These are phyloP conservation scores for Solanum boliviense DNA, from an alignment of 257 asterid species.

Conservation along the genomic window DNA sequence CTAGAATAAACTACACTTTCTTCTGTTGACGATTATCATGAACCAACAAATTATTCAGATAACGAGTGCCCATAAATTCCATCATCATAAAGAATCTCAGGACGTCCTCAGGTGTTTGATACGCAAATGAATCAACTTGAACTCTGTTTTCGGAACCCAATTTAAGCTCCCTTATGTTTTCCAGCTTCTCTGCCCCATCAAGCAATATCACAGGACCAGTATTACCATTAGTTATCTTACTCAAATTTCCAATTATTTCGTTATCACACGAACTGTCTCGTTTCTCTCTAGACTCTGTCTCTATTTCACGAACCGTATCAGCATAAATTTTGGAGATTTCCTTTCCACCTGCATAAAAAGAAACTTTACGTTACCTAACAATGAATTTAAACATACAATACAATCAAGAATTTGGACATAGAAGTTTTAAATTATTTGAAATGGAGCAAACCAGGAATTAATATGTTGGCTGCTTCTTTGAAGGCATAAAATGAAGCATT, in stretches of 20 bases:
- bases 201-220: not conserved
- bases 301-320: conserved; percentile 13
- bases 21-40: not conserved
- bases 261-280: not conserved
- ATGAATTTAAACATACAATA: not conserved
- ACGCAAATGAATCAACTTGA: not conserved
- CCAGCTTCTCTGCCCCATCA: conserved; percentile 12
- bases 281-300: not conserved
- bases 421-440: not conserved
- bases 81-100: conserved; percentile 24
- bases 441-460: conserved; percentile 27
- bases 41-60: conserved; percentile 13
- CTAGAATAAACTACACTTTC: not conserved
- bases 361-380: not conserved
- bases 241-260: not conserved
- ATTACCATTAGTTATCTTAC: not conserved
- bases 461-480: conserved; percentile 16
- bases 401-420: not conserved
- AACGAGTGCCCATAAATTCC: conserved; percentile 16
- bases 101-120: conserved; percentile 19
- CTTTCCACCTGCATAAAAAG: conserved; percentile 15
- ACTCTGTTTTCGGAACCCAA: not conserved
- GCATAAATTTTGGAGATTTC: conserved; percentile 16
- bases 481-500: conserved; percentile 19
- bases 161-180: not conserved